Percentiles rank a stretch among this genome's conserved stretches.
Conservation (phyloP, 2,329 filamentous ascomycete species). For the Hortaea sp. region DNA sequence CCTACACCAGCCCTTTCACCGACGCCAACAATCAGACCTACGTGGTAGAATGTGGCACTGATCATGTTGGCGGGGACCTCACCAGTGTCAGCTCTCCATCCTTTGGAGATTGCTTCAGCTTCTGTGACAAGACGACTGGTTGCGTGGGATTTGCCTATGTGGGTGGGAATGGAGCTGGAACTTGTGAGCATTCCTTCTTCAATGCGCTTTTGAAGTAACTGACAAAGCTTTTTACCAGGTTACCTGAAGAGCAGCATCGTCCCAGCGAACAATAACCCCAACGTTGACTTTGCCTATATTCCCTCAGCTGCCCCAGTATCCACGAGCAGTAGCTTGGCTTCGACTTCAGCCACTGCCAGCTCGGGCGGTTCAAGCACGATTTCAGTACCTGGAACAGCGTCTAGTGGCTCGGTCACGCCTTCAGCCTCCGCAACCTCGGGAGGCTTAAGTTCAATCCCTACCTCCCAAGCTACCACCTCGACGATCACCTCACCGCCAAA, state of each 20-base stretch:
- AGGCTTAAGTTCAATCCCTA: too few relatives aligned
- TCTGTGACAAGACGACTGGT: slow-evolving; percentile 11
- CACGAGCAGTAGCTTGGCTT: too few relatives aligned
- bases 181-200: slow-evolving; percentile 7
- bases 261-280: neutral
- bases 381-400: too few relatives aligned
- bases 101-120: slow-evolving; percentile 15
- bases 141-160: slow-evolving; percentile 14
- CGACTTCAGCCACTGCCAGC: too few relatives aligned
- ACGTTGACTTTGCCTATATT: slow-evolving; percentile 6
- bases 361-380: too few relatives aligned
- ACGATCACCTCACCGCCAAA: too few relatives aligned
- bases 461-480: too few relatives aligned
- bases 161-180: slow-evolving; percentile 10
- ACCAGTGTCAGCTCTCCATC: slow-evolving; percentile 2
- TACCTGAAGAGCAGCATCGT: slow-evolving; percentile 6
- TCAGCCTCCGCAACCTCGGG: too few relatives aligned
- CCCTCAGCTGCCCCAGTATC: neutral
- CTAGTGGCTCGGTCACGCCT: too few relatives aligned
- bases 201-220: too few relatives aligned
- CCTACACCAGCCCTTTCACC: slow-evolving; percentile 1
- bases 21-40: slow-evolving; percentile 4
- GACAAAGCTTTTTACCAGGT: neutral
- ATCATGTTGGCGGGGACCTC: slow-evolving; percentile 16
- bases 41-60: slow-evolving; percentile 10